These are phyloP conservation scores for Chytriomyces sp. DNA, from an alignment of 192 early-diverging fungal genomes.

Conservation along the genomic window DNA sequence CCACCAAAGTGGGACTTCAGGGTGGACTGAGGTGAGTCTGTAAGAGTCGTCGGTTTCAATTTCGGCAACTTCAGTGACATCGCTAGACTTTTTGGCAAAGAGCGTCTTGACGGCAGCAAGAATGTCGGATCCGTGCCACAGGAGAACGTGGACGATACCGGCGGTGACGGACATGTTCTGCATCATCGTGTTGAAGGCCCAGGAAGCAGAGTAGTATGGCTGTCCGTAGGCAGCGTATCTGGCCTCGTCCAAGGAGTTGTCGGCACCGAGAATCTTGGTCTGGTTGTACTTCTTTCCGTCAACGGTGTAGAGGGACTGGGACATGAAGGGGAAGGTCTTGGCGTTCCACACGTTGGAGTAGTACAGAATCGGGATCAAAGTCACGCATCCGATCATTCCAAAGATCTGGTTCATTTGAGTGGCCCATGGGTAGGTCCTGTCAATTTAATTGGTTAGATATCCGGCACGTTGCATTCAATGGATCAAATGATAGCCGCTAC, in stretches of 20 bases:
- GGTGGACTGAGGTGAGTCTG: conserved; percentile 72
- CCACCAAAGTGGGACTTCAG: conserved; percentile 82
- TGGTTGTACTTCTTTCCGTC: conserved; percentile 28
- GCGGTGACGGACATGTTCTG: conserved; percentile 36
- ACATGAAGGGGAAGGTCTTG: conserved; percentile 37
- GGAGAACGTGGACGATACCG: conserved; percentile 29
- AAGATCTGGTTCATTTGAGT: conserved; percentile 73
- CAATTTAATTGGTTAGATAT: conserved; percentile 64
- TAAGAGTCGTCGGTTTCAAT: conserved; percentile 41
- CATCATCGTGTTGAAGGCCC: conserved; percentile 17
- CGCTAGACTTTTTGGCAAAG: not conserved
- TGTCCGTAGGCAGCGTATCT: not conserved
- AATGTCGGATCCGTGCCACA: conserved; percentile 32
- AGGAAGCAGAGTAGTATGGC: conserved; percentile 21
- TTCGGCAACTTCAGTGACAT: not conserved
- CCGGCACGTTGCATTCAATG: conserved; percentile 44
- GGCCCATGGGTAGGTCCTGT: conserved; percentile 14
- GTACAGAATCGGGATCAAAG: conserved; percentile 63
- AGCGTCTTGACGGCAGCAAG: conserved; percentile 10
- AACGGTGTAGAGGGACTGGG: conserved; percentile 8
- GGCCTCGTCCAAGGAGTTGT: not conserved
- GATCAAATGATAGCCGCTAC: conserved; percentile 58
- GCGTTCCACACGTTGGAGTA: conserved; percentile 37
- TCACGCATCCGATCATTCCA: conserved; percentile 70
- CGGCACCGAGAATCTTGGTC: conserved; percentile 23